Evolutionary conservation across 139 green algal species (phyloP).

Genomic region (Chlorella sp.): DNA sequence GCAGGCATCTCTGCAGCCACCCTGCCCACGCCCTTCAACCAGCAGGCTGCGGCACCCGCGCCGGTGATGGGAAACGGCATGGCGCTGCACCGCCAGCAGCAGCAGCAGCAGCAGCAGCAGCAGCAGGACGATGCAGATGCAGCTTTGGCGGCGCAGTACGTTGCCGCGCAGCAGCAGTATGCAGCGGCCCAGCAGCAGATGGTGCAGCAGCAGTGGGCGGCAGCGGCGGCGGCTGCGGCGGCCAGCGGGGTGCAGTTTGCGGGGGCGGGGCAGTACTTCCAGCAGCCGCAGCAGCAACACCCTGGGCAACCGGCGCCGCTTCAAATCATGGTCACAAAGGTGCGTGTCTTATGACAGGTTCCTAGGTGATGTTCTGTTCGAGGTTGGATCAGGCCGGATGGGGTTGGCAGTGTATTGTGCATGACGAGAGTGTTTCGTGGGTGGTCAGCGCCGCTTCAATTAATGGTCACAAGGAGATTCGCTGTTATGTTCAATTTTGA

Average conservation of each 20-base stretch:
- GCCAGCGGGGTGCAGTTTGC: not conserved
- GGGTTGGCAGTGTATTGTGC: too few species aligned
- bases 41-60: not conserved
- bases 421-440: too few species aligned
- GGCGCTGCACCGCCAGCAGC: slow-evolving; percentile 8
- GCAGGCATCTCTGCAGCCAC: slow-evolving; percentile 12
- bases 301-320: slow-evolving; percentile 5
- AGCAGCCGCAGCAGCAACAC: not conserved
- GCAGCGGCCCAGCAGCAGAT: not conserved
- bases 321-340: slow-evolving; percentile 32
- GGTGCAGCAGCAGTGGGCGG: not conserved
- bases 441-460: too few species aligned
- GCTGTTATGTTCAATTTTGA: too few species aligned
- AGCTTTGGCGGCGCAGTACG: not conserved
- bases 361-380: too few species aligned
- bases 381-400: too few species aligned
- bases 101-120: not conserved
- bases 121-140: too few species aligned
- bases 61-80: not conserved
- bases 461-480: too few species aligned
- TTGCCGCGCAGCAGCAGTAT: not conserved
- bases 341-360: not conserved
- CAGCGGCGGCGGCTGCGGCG: not conserved
- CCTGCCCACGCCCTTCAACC: slow-evolving; percentile 42
- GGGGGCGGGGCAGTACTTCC: not conserved